Conservation (phyloP, 2,329 filamentous ascomycete species). For the Fusarium caatingaense region DNA sequence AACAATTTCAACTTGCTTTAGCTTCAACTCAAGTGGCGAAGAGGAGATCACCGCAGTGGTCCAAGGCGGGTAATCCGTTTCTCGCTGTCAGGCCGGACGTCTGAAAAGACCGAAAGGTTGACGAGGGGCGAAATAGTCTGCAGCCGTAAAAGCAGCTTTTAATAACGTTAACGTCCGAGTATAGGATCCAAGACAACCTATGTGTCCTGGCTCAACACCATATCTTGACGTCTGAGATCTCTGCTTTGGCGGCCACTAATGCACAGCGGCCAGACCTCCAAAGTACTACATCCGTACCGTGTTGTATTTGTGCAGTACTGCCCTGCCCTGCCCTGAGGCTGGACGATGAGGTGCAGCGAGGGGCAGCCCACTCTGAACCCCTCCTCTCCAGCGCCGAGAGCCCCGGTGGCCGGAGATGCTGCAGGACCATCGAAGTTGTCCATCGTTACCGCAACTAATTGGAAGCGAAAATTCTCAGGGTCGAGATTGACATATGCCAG, state of each 20-base stretch:
- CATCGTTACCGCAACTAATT: slow-evolving; percentile 33
- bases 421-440: slow-evolving; percentile 35
- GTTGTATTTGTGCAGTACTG: slow-evolving; percentile 39
- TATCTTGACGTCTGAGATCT: slow-evolving; percentile 50
- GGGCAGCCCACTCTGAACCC: slow-evolving; percentile 38
- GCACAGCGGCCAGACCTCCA: slow-evolving; percentile 44
- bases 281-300: slow-evolving; percentile 33
- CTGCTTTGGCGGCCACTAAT: slow-evolving; percentile 51
- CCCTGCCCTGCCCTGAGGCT: slow-evolving; percentile 3
- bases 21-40: slow-evolving; percentile 47
- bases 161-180: slow-evolving; percentile 8
- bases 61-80: slow-evolving; percentile 42
- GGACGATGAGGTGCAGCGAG: slow-evolving; percentile 34
- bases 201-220: slow-evolving; percentile 47
- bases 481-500: slow-evolving; percentile 28
- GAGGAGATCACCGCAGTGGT: slow-evolving; percentile 40
- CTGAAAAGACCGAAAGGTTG: slow-evolving; percentile 30
- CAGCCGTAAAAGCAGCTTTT: slow-evolving; percentile 18
- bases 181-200: slow-evolving; percentile 2
- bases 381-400: slow-evolving; percentile 31
- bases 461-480: slow-evolving; percentile 43
- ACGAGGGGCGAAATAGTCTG: slow-evolving; percentile 38
- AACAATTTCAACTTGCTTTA: slow-evolving; percentile 45
- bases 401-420: slow-evolving; percentile 35
- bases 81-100: slow-evolving; percentile 34